Percentiles rank a stretch among this genome's conserved stretches.
Conservation (phyloP, 2,329 filamentous ascomycete genomes). For the Hypoxylon sp. region DNA sequence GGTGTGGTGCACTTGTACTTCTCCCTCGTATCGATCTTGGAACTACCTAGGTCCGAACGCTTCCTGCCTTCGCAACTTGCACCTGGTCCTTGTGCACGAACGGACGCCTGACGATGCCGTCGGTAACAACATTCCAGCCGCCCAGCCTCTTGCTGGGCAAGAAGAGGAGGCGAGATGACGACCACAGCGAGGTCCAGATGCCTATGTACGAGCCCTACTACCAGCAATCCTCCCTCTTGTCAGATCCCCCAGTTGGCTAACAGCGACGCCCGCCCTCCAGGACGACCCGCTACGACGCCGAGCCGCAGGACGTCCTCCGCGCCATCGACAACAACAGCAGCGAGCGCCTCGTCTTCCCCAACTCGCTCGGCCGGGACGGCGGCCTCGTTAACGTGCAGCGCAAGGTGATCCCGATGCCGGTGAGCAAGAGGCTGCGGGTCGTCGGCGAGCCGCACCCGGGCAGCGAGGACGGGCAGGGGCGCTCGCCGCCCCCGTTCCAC, state of each 20-base stretch:
- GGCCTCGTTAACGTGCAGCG: constrained; percentile 36
- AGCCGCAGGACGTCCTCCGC: constrained; percentile 35
- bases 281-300: constrained; percentile 24
- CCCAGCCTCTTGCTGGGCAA: constrained; percentile 44
- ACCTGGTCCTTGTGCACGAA: neutral
- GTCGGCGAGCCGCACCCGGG: no score
- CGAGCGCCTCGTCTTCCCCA: constrained; percentile 38
- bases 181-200: constrained; percentile 39
- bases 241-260: constrained; percentile 36
- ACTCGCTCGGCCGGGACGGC: constrained; percentile 11
- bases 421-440: constrained; percentile 41
- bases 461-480: no score
- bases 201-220: constrained; percentile 42
- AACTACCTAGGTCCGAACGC: neutral
- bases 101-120: constrained; percentile 46
- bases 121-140: constrained; percentile 45
- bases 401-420: constrained; percentile 41
- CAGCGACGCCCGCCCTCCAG: constrained; percentile 26
- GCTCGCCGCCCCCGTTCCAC: constrained; percentile 26
- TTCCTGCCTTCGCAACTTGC: no score
- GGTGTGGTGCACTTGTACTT: neutral
- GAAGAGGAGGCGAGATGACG: constrained; percentile 50
- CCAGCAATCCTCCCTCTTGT: constrained; percentile 19
- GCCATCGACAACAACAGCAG: constrained; percentile 41
- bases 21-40: neutral